Evolutionary conservation across 1,284 basidiomycete genomes (phyloP).

Genomic region (Fomitopsis betulina): DNA sequence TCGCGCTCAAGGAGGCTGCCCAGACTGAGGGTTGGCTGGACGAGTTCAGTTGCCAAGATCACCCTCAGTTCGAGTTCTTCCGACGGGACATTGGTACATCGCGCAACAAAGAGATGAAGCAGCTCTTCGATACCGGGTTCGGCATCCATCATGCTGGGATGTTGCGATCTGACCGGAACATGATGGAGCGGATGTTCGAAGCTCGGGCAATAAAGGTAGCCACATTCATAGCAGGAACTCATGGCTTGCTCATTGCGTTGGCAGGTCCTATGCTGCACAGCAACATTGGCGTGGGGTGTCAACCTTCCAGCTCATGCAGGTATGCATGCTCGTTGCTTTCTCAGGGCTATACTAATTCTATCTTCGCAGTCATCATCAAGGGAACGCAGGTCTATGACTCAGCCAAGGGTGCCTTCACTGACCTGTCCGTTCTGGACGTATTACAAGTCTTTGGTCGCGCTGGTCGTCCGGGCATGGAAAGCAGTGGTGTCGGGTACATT

Average conservation of each 20-base stretch:
- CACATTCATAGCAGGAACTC: background rate
- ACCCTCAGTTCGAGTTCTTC: conserved; percentile 76
- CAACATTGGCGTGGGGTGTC: conserved; percentile 99
- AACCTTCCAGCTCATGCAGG: conserved; percentile 98
- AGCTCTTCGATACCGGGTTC: conserved; percentile 90
- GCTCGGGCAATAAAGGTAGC: conserved; percentile 85
- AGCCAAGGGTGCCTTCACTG: conserved; percentile 83
- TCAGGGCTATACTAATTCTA: background rate
- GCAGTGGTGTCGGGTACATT: conserved; percentile 95
- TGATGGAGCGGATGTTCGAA: conserved; percentile 96
- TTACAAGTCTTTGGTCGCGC: conserved; percentile 97
- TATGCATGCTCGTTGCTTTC: conserved; percentile 26
- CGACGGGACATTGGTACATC: conserved; percentile 77
- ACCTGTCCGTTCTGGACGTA: conserved; percentile 94
- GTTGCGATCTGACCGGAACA: conserved; percentile 90
- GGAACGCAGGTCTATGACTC: conserved; percentile 97
- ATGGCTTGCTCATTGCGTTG: conserved; percentile 8
- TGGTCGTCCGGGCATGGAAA: conserved; percentile 94
- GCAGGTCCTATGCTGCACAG: conserved; percentile 95
- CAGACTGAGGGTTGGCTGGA: conserved; percentile 70
- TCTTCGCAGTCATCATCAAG: conserved; percentile 82
- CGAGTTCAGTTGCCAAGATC: conserved; percentile 77
- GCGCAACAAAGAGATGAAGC: conserved; percentile 95
- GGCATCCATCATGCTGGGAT: conserved; percentile 99
- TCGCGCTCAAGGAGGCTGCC: conserved; percentile 82